Conservation (phyloP, 1,284 basidiomycete species). For the Ganoderma boninense region DNA sequence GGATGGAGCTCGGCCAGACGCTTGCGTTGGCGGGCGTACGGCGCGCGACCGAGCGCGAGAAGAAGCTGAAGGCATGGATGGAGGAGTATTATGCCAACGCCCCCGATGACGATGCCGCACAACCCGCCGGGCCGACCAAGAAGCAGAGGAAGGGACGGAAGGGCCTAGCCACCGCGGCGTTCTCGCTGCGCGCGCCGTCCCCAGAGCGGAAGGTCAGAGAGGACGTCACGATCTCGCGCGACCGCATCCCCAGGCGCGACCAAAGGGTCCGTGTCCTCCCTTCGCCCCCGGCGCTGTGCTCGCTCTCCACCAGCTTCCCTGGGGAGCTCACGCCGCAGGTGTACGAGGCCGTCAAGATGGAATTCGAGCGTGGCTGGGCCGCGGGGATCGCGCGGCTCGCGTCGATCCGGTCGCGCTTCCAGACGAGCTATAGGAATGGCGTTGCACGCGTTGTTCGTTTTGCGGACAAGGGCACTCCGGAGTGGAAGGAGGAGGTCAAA, state of each 20-base stretch:
- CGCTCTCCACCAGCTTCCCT: slow-evolving; percentile 50
- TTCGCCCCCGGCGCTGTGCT: slow-evolving; percentile 47
- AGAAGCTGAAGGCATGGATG: slow-evolving; percentile 59
- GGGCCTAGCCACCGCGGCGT: slow-evolving; percentile 62
- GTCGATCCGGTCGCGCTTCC: slow-evolving; percentile 50
- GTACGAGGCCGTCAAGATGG: slow-evolving; percentile 48
- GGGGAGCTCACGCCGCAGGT: slow-evolving; percentile 42
- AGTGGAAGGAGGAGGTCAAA: slow-evolving; percentile 38
- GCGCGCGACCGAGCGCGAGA: slow-evolving; percentile 65
- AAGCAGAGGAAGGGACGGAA: slow-evolving; percentile 51
- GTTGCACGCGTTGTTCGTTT: slow-evolving; percentile 47
- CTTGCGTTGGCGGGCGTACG: slow-evolving; percentile 63
- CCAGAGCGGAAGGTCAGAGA: slow-evolving; percentile 14
- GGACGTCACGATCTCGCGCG: slow-evolving; percentile 21
- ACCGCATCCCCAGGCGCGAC: slow-evolving; percentile 24
- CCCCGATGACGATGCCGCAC: slow-evolving; percentile 11
- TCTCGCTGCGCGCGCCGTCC: slow-evolving; percentile 55
- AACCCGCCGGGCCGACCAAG: slow-evolving; percentile 15
- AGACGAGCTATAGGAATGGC: slow-evolving; percentile 56
- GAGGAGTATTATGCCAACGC: slow-evolving; percentile 41
- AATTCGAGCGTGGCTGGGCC: slow-evolving; percentile 69
- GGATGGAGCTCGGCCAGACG: slow-evolving; percentile 61
- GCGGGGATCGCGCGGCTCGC: slow-evolving; percentile 59
- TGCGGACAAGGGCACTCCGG: slow-evolving; percentile 22
- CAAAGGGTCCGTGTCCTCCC: slow-evolving; percentile 55